Percentiles rank a stretch among this genome's conserved stretches.
Evolutionary conservation across 1,284 basidiomycete species (phyloP).

Genomic region (Paramarasmius palmivorus): DNA sequence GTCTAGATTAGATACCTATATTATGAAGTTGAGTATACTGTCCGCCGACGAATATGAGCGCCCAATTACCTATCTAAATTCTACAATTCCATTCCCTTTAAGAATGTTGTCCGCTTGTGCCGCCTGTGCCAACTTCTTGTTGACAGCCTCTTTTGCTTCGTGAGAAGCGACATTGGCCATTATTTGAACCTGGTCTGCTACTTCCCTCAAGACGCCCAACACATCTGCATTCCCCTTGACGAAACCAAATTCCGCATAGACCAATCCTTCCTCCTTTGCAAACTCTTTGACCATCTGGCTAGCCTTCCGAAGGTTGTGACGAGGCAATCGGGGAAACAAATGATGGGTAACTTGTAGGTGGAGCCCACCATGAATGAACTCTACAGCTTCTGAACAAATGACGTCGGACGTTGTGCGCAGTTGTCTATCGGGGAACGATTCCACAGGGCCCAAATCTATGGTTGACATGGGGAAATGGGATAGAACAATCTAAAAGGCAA

Average conservation of each 20-base stretch:
- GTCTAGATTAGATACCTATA: too few relatives aligned
- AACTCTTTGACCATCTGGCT: constrained; percentile 85
- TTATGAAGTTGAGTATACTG: too few relatives aligned
- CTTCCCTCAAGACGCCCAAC: constrained; percentile 70
- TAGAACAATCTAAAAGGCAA: constrained; percentile 78
- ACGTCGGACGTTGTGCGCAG: constrained; percentile 97
- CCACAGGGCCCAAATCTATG: constrained; percentile 85
- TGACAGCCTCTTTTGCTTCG: constrained; percentile 61
- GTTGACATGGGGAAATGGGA: constrained; percentile 98
- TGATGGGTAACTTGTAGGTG: constrained; percentile 96
- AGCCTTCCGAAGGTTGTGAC: constrained; percentile 89
- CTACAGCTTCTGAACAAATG: constrained; percentile 74
- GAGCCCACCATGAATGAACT: constrained; percentile 90
- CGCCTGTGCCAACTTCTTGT: constrained; percentile 37
- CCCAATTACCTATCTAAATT: background rate
- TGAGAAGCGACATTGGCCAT: constrained; percentile 72
- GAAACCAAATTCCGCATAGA: constrained; percentile 92
- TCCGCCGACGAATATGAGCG: too few relatives aligned
- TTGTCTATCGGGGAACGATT: constrained; percentile 93
- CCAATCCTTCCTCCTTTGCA: constrained; percentile 79
- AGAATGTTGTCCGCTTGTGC: constrained; percentile 5
- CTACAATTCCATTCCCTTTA: background rate
- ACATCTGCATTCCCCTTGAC: constrained; percentile 82
- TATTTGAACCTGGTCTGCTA: constrained; percentile 82
- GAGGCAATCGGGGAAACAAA: constrained; percentile 82